phyloP scores from a whole-genome alignment of 1,284 basidiomycete genomes.

The Anthracocystis walkeri region DNA sequence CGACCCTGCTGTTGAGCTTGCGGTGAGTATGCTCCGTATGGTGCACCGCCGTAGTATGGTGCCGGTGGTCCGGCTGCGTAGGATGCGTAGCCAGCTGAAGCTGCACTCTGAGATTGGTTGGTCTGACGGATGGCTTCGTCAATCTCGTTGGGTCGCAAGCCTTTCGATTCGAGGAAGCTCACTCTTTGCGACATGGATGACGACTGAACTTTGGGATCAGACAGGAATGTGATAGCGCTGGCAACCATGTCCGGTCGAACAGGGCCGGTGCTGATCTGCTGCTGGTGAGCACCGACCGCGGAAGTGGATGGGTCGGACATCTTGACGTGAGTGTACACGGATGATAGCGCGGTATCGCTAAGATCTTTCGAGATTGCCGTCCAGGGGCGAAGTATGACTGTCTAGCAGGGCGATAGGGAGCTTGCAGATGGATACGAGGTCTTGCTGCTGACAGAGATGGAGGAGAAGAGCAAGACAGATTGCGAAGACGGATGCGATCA shows the following conservation, averaged over 20 bases:
- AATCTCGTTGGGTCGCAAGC: slow-evolving; percentile 84
- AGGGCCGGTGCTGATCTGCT: slow-evolving; percentile 24
- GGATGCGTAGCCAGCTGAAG: slow-evolving; percentile 27
- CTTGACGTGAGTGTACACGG: not conserved
- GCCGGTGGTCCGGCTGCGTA: slow-evolving; percentile 39
- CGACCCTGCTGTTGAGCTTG: slow-evolving; percentile 51
- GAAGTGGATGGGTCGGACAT: slow-evolving; percentile 56
- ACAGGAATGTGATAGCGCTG: slow-evolving; percentile 65
- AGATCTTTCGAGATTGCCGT: not conserved
- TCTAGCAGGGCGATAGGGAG: too few relatives aligned
- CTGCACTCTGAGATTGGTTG: slow-evolving; percentile 30
- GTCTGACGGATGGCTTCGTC: slow-evolving; percentile 81
- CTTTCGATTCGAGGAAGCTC: slow-evolving; percentile 93
- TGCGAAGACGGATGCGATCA: not conserved
- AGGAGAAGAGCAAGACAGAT: not conserved
- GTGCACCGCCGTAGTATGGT: slow-evolving; percentile 46
- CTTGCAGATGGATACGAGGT: not conserved
- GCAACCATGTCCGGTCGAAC: slow-evolving; percentile 64
- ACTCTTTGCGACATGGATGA: slow-evolving; percentile 86
- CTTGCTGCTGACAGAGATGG: not conserved
- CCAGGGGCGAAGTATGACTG: not conserved
- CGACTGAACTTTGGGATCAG: slow-evolving; percentile 73
- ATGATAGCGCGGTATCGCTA: not conserved
- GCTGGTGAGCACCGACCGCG: slow-evolving; percentile 32
- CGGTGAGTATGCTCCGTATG: slow-evolving; percentile 24